These are phyloP conservation scores for Tricharina praecox DNA, from an alignment of 495 filamentous ascomycete species.

Conservation along the genomic window DNA sequence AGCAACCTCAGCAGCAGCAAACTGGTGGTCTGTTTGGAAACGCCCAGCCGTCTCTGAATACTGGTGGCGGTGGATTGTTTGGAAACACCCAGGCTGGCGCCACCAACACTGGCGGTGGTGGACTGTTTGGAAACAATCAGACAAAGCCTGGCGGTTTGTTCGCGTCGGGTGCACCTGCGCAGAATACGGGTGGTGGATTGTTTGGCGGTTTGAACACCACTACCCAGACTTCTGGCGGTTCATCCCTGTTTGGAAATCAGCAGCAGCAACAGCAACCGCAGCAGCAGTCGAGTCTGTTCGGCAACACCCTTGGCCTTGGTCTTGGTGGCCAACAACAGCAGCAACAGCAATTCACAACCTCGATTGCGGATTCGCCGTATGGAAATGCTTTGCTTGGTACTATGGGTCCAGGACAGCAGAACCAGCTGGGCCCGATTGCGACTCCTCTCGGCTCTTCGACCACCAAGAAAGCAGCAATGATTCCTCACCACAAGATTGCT, in stretches of 20 bases:
- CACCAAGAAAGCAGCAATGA: conserved; percentile 49
- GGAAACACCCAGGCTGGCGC: conserved; percentile 26
- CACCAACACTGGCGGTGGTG: conserved; percentile 28
- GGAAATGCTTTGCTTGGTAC: conserved; percentile 49
- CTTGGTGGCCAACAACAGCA: conserved; percentile 26
- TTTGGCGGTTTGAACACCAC: conserved; percentile 32
- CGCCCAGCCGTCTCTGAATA: conserved; percentile 17
- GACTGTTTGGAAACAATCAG: conserved; percentile 36
- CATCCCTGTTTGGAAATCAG: conserved; percentile 29
- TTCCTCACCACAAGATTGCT: conserved; percentile 80
- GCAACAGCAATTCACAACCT: conserved; percentile 49
- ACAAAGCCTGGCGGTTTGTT: conserved; percentile 36
- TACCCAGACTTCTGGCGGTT: conserved; percentile 28
- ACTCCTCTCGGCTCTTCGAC: conserved; percentile 49
- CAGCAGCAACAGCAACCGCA: conserved; percentile 34
- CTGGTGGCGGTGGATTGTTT: conserved; percentile 33
- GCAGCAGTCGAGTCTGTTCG: too few species aligned
- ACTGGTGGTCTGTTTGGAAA: conserved; percentile 44
- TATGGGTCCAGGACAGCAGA: conserved; percentile 13
- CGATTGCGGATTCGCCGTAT: conserved; percentile 64
- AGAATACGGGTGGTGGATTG: conserved; percentile 29
- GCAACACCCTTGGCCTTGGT: too few species aligned
- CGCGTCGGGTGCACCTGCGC: conserved; percentile 4
- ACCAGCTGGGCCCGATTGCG: conserved; percentile 22
- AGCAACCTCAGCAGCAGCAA: conserved; percentile 16